phyloP scores from a whole-genome alignment of 1,284 basidiomycete genomes.

The Cryptococcus amylolentus region DNA sequence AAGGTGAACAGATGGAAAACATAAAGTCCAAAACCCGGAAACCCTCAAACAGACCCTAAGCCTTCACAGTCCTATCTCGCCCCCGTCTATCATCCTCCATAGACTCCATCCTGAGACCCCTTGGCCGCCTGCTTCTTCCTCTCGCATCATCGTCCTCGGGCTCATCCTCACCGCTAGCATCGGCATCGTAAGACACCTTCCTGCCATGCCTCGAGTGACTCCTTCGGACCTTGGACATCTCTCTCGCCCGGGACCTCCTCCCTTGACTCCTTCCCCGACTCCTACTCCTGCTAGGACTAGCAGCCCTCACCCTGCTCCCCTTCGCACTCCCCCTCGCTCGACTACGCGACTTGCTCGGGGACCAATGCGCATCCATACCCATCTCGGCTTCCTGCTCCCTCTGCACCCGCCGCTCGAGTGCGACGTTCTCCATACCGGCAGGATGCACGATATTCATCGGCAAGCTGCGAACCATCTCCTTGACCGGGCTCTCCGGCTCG shows the following conservation, averaged over 20 bases:
- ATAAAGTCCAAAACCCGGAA: too few relatives aligned
- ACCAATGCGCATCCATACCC: slow-evolving; percentile 3
- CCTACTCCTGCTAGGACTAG: not conserved
- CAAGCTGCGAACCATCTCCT: slow-evolving; percentile 38
- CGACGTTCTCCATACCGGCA: slow-evolving; percentile 13
- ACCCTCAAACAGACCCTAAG: not conserved
- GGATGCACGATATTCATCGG: slow-evolving; percentile 45
- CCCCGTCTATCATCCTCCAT: slow-evolving; percentile 6
- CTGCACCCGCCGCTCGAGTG: slow-evolving; percentile 18
- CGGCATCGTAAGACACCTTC: slow-evolving; percentile 23
- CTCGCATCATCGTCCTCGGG: slow-evolving; percentile 5
- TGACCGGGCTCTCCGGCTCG: slow-evolving; percentile 10
- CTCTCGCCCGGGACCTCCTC: slow-evolving; percentile 1
- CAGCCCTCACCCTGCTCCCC: not conserved
- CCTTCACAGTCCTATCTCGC: not conserved
- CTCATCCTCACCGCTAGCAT: slow-evolving; percentile 24
- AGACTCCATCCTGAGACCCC: slow-evolving; percentile 7
- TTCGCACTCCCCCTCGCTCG: not conserved
- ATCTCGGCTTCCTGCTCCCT: not conserved
- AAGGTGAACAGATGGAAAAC: too few relatives aligned
- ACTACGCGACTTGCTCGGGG: not conserved
- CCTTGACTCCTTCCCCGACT: slow-evolving; percentile 1
- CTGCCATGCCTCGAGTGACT: slow-evolving; percentile 7
- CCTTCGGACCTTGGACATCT: slow-evolving; percentile 1
- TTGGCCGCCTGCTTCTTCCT: slow-evolving; percentile 13